Evolutionary conservation across 176 grass and related monocot species (phyloP).

Genomic region (Pontederia crassipes): DNA sequence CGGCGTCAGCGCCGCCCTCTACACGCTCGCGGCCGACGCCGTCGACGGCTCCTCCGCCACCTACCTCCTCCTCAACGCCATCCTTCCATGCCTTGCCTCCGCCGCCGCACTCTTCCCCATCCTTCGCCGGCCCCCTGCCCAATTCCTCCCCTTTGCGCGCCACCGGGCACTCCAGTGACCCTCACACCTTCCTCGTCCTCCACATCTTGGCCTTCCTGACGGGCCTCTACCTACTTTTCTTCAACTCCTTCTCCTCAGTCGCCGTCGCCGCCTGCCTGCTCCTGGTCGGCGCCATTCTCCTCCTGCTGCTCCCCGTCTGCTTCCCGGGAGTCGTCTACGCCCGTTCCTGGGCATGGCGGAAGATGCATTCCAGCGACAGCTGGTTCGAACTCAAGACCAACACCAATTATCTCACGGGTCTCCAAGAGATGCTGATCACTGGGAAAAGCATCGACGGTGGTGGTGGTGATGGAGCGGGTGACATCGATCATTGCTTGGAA

Average conservation of each 20-base stretch:
- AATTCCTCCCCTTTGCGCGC: conserved; percentile 23
- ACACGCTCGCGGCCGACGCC: conserved; percentile 52
- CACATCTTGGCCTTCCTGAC: conserved; percentile 62
- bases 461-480: too few relatives aligned
- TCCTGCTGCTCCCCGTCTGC: conserved; percentile 55
- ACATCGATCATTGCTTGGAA: too few relatives aligned
- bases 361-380: conserved; percentile 25
- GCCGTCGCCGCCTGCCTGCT: conserved; percentile 25
- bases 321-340: conserved; percentile 30
- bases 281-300: conserved; percentile 52
- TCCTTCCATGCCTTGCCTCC: conserved; percentile 45
- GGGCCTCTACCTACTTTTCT: conserved; percentile 57
- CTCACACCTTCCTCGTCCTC: conserved; percentile 47
- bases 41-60: conserved; percentile 33
- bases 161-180: conserved; percentile 25
- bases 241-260: conserved; percentile 40
- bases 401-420: too few relatives aligned
- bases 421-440: too few relatives aligned
- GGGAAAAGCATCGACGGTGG: too few relatives aligned
- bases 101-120: conserved; percentile 45
- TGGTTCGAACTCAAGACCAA: neutral
- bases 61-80: conserved; percentile 81
- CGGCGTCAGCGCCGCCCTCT: conserved; percentile 67
- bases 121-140: conserved; percentile 34
- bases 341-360: conserved; percentile 26